Base-by-base conservation (phyloP, 1,284 basidiomycete species). In the Moesziomyces antarcticus region DNA sequence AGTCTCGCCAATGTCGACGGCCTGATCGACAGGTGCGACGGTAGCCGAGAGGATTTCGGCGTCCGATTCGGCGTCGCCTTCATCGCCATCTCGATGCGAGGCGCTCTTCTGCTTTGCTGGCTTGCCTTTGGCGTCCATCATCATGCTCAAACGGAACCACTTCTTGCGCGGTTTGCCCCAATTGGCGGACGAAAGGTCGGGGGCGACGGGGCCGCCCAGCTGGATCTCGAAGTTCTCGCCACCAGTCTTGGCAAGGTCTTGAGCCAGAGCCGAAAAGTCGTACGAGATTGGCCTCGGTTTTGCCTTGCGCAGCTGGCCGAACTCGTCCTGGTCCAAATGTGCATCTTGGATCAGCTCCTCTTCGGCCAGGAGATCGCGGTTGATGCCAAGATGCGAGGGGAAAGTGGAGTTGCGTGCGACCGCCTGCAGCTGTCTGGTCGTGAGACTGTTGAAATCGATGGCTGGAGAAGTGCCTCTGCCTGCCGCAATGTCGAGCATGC, bases 151-250 rank as follows among this genome's bases (percentile, higher is more conserved):
- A 11, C 72, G 67, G 60, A 68, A 75, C 72, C 72, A 76, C 51
- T 76, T 76, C 43, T 73, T 76, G 46, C 69, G 69, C n/a, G 62
- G 59, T 52, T 71, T 75, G 40, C 75, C 73, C 73, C 73, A 75
- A 21, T 71, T 65, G 22, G 68, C 73, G 13, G 73, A 75, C 2
- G 69, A 73, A 8, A 75, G 43, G 42, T 75, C 73, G 2, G 69
- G 73, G 20, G 57, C 68, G 10, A 51, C 56, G 8, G 47, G 50
- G 5, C 43, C 73, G 30, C 68, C 67, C 7, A 75, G 68, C 22
- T 61, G 71, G 20, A 66, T 66, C 40, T 65, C 55, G n/a, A 66
- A 69, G 50, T 69, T 64, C 21, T 63, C 60, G 41, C 63, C 70
- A 8, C 70, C 70, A 0, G 60, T 67, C 37, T 56, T 20, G n/a